Evolutionary conservation across 1,139 yeast genomes (phyloP).

Genomic region (Lodderomyces orthopsilosis): DNA sequence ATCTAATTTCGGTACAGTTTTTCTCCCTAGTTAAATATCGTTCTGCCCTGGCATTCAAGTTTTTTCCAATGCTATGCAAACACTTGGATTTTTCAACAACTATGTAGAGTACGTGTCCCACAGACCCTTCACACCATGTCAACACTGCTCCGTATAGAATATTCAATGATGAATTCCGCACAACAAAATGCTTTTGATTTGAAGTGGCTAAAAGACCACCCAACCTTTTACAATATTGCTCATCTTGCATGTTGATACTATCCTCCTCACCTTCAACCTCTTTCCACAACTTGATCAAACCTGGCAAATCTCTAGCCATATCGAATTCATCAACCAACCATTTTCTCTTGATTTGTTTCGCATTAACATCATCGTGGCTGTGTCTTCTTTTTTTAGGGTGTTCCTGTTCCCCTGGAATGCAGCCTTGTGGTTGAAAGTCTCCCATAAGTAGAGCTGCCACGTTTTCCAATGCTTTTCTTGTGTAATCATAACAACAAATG

Average conservation of each 20-base stretch:
- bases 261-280: conserved; percentile 14
- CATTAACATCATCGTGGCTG: conserved; percentile 13
- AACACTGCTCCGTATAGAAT: conserved; percentile 56
- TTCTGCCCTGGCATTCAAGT: conserved; percentile 54
- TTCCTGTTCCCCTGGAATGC: conserved; percentile 52
- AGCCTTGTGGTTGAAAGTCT: conserved; percentile 49
- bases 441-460: conserved; percentile 58
- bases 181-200: conserved; percentile 53
- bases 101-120: conserved; percentile 49
- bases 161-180: conserved; percentile 57
- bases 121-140: conserved; percentile 47
- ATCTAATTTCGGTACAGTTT: conserved; percentile 38
- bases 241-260: conserved; percentile 25
- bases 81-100: conserved; percentile 58
- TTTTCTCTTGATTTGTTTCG: conserved; percentile 33
- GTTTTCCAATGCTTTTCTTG: conserved; percentile 49
- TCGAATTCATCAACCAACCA: conserved; percentile 66
- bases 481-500: conserved; percentile 62
- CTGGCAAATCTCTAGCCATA: conserved; percentile 49
- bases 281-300: conserved; percentile 43
- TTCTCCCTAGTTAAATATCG: conserved; percentile 48
- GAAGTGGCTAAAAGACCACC: conserved; percentile 30
- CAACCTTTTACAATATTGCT: conserved; percentile 30
- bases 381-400: conserved; percentile 30
- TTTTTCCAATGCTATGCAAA: conserved; percentile 57